These are phyloP conservation scores for Sclerotinia glacialis DNA, from an alignment of 2,329 filamentous ascomycete genomes.

Conservation along the genomic window DNA sequence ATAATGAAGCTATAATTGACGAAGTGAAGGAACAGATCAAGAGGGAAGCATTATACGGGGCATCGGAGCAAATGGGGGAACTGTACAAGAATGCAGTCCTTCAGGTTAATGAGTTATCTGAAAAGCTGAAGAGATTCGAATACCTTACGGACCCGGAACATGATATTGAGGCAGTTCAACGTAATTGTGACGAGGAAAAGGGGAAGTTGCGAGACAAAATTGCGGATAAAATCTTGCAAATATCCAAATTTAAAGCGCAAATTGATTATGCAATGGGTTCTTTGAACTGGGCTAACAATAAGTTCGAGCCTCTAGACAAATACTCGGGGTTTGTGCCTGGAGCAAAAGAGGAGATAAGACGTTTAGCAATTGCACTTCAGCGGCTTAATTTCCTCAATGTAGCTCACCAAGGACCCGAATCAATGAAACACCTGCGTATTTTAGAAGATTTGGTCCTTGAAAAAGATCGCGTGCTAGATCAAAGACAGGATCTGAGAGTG, in stretches of 20 bases:
- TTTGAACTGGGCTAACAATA: constrained; percentile 8
- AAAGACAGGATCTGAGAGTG: background rate
- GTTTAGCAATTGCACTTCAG: background rate
- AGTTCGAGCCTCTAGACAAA: background rate
- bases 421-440: too few relatives aligned
- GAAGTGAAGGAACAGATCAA: background rate
- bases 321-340: background rate
- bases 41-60: constrained; percentile 3
- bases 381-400: background rate
- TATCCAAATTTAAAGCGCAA: constrained; percentile 5
- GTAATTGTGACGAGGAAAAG: background rate
- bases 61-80: background rate
- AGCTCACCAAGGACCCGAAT: background rate
- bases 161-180: constrained; percentile 1
- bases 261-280: constrained; percentile 7
- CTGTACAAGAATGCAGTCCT: background rate
- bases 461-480: background rate
- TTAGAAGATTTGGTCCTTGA: background rate
- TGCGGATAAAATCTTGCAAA: background rate
- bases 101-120: background rate
- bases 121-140: constrained; percentile 3
- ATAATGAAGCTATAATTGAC: background rate
- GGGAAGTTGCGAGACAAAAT: background rate
- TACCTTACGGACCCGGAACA: background rate
- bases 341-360: background rate